Conservation (phyloP, 306 rosid genomes). For the Lithocarpus polystachyus region DNA sequence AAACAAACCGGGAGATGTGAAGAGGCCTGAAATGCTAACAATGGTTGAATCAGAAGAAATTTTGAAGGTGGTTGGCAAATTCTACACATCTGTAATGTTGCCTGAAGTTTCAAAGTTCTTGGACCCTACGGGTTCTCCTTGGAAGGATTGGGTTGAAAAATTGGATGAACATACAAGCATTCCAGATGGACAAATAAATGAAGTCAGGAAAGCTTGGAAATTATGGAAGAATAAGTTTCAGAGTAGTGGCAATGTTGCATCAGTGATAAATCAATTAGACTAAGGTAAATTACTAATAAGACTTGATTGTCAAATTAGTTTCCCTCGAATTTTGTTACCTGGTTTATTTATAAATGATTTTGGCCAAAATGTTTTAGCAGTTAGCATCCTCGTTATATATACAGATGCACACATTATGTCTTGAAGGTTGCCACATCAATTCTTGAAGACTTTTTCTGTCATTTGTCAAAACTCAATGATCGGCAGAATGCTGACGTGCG, state of each 20-base stretch:
- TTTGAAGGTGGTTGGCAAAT: constrained; percentile 56
- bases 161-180: constrained; percentile 65
- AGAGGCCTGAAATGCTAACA: constrained; percentile 72
- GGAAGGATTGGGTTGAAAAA: constrained; percentile 78
- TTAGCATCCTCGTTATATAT: neutral
- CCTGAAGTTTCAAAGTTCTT: constrained; percentile 68
- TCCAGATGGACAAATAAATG: constrained; percentile 57
- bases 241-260: constrained; percentile 20
- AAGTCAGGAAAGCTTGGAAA: constrained; percentile 74
- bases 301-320: neutral
- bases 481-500: neutral
- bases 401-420: too few relatives aligned
- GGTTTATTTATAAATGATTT: neutral
- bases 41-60: constrained; percentile 72
- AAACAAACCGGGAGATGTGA: constrained; percentile 42
- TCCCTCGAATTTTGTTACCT: constrained; percentile 9
- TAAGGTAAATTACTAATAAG: constrained; percentile 8
- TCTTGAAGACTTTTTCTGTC: neutral
- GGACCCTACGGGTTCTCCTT: constrained; percentile 71
- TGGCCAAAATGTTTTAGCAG: neutral
- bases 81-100: constrained; percentile 65
- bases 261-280: constrained; percentile 16
- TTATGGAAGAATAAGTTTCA: constrained; percentile 58
- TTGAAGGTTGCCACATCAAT: neutral
- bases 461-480: neutral